Evolutionary conservation across 2,329 filamentous ascomycete species (phyloP), one percentile per base, ranked within the genome.

Genomic region (Teratosphaeriaceae sp.): DNA sequence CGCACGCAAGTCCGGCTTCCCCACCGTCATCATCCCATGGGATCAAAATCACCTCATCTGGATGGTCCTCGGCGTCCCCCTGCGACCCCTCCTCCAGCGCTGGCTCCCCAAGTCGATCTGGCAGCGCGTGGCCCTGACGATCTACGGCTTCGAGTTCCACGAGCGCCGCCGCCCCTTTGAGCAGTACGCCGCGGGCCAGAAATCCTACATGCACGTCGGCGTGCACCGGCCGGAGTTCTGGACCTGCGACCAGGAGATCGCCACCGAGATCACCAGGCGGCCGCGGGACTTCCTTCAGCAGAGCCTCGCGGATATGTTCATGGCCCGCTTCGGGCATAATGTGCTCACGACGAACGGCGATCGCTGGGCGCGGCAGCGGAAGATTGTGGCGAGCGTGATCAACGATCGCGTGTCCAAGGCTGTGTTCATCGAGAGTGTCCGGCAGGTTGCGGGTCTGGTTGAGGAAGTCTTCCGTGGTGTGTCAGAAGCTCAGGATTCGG

Each of bases 381-480:
- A 55, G 45, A 46, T 63, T 3, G 49, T 61, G 5, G 55, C 59
- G 2, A 51, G 51, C 15, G 58, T 58, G 3, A 53, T 64, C 39
- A 61, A 61, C n/a, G 61, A 64, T 42, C 51, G 54, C 1, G 58
- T 63, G 21, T 62, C 58, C 2, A 58, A 53, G 38, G 49, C 53
- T 2, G 58, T 60, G 1, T 64, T 60, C 35, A 43, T 51, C 13
- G 59, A 63, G 38, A 57, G 55, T 23, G 30, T 58, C 1, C 24
- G 37, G 9, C 58, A 61, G 33, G 53, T 57, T 5, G 45, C 54
- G 6, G 56, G 56, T 2, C 37, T 63, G 40, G 37, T 62, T 1
- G 47, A 38, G 6, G 56, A 59, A 21, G 44, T 60, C 7, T 49
- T 46, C 26, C 30, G 45, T 12, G 20, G 9, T 3, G n/a, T 48